Base-by-base conservation (phyloP, 208 protist species). In the Acanthamoeba sp. region DNA sequence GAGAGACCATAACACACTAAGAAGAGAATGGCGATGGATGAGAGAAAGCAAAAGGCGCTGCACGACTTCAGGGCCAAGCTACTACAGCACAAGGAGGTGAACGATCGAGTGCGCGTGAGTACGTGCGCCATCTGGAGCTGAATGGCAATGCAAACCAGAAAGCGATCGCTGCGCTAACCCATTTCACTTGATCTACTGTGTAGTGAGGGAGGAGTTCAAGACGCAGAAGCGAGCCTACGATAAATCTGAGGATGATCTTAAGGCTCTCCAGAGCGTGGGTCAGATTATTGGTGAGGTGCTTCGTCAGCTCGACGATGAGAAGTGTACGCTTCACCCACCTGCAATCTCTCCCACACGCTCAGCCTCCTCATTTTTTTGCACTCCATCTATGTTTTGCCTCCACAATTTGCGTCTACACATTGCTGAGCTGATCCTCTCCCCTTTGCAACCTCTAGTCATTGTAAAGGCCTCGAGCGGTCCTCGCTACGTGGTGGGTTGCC, bases 211-310 rank as follows among this genome's bases (percentile, higher is more conserved):
- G n/a, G 76, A 96, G 29, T 42, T 96, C 22, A 95, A 95, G 59
- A 95, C 96, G 82, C 95, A 99, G 92, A 97, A 99, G 89, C 97
- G 97, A 24, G 97, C 99, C 42, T 98, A 99, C 94, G 97, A 99
- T 40, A 99, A 98, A 93, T 98, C 99, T 18, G 99, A 99, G 95
- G 99, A 99, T 94, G 98, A 99, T 94, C 97, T 99, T 38, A 99
- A 99, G 96, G 98, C 99, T 7, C 98, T 99, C 82, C 98, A 99
- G 95, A 99, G 98, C 94, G 99, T 99, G 64, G 99, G 99, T 20
- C 99, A 99, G 97, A 99, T 99, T 97, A 98, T 99, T 52, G 99
- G 99, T 69, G 99, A 99, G 96, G 99, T 99, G 27, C 97, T 99
- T 89, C 98, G 98, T 82, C 99, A 99, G 96, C 96, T 99, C 14